phyloP scores from a whole-genome alignment of 2,329 filamentous ascomycete species.

The Clarireedia homoeocarpa region DNA sequence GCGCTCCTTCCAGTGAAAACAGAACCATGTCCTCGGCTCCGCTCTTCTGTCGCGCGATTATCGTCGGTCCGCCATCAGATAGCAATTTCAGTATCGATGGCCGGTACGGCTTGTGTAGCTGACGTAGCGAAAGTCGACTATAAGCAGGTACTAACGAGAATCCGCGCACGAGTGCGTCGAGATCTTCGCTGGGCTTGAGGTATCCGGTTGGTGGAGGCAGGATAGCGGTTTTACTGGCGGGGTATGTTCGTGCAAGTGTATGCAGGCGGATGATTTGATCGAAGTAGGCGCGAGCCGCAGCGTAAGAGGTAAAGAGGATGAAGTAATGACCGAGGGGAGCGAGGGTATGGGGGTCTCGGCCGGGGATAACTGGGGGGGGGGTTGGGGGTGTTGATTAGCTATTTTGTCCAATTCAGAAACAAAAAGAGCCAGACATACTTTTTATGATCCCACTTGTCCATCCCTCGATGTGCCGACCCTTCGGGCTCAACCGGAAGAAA shows the following conservation, averaged over 20 bases:
- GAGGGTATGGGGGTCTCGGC: constrained; percentile 54
- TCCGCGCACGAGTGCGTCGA: constrained; percentile 35
- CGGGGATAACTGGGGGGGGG: constrained; percentile 48
- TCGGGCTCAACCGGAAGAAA: constrained; percentile 59
- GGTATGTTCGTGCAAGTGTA: constrained; percentile 26
- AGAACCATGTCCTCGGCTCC: constrained; percentile 24
- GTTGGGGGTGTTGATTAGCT: constrained; percentile 25
- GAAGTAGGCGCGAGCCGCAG: constrained; percentile 55
- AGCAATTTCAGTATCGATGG: constrained; percentile 29
- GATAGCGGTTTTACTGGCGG: constrained; percentile 21
- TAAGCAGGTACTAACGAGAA: constrained; percentile 44
- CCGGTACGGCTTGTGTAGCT: constrained; percentile 30
- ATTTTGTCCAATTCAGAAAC: background rate
- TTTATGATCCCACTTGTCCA: constrained; percentile 59
- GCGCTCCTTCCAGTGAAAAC: constrained; percentile 21
- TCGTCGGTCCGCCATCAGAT: constrained; percentile 27
- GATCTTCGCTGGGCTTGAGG: constrained; percentile 39
- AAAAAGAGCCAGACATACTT: constrained; percentile 31
- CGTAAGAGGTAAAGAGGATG: constrained; percentile 55
- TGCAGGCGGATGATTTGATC: constrained; percentile 45
- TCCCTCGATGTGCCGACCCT: constrained; percentile 55
- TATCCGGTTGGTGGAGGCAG: constrained; percentile 36
- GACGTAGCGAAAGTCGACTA: constrained; percentile 28
- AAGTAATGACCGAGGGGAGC: constrained; percentile 58
- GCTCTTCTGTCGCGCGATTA: constrained; percentile 13